Evolutionary conservation across 768 basidiomycete genomes (phyloP).

Genomic region (Kwoniella dejecticola): DNA sequence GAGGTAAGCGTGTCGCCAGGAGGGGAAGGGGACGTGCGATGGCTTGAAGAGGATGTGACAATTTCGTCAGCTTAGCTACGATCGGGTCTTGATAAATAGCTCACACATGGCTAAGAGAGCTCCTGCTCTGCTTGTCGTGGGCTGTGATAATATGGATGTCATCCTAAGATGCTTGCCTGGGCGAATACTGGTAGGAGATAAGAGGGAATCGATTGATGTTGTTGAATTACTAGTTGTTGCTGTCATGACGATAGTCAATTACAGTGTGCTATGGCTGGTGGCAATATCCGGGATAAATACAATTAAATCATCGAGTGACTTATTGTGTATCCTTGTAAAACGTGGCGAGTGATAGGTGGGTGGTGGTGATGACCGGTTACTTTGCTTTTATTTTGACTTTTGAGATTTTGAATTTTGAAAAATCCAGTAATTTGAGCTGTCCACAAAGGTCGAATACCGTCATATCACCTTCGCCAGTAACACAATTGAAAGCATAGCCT

Average conservation of each 20-base stretch:
- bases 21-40: slow-evolving; percentile 16
- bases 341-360: too few relatives aligned
- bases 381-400: not conserved
- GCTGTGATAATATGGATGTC: slow-evolving; percentile 26
- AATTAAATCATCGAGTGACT: slow-evolving; percentile 13
- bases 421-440: not conserved
- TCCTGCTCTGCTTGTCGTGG: slow-evolving; percentile 39
- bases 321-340: slow-evolving; percentile 5
- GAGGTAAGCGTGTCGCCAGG: not conserved
- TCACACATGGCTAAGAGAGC: slow-evolving; percentile 35
- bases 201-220: too few relatives aligned
- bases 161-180: slow-evolving; percentile 5
- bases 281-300: slow-evolving; percentile 7
- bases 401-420: slow-evolving; percentile 11
- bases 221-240: not conserved
- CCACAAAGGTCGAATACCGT: not conserved
- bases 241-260: not conserved
- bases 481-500: not conserved
- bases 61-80: not conserved
- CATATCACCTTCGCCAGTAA: slow-evolving; percentile 4
- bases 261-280: not conserved
- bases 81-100: not conserved
- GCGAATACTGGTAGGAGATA: too few relatives aligned
- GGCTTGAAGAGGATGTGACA: slow-evolving; percentile 6
- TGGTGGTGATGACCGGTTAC: slow-evolving; percentile 12